Percentiles rank a stretch among this genome's conserved stretches.
phyloP scores from a whole-genome alignment of 768 basidiomycete genomes.

The Hygrophorus pudorinus region DNA sequence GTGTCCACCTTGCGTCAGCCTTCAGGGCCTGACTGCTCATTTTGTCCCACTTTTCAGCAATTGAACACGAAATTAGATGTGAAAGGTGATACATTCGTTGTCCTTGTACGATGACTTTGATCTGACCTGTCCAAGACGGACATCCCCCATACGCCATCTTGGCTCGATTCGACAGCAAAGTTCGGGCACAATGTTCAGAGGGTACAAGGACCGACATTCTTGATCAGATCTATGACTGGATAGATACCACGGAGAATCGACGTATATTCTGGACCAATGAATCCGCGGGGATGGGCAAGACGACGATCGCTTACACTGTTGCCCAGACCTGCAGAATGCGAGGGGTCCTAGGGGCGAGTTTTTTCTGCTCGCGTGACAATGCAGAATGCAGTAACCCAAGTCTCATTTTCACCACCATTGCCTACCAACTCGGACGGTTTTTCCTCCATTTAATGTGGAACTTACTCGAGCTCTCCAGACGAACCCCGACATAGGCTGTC shows the following conservation, averaged over 20 bases:
- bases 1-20: background rate
- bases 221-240: constrained; percentile 1
- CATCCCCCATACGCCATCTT: constrained; percentile 1
- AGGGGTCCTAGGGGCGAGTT: constrained; percentile 19
- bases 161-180: constrained; percentile 1
- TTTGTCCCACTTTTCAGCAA: background rate
- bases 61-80: background rate
- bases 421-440: constrained; percentile 17
- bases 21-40: background rate
- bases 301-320: constrained; percentile 16
- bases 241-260: background rate
- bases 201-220: background rate
- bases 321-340: constrained; percentile 11
- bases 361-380: constrained; percentile 24
- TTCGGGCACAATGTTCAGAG: background rate
- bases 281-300: constrained; percentile 18
- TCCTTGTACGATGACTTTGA: background rate
- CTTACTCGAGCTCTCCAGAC: constrained; percentile 6
- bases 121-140: background rate
- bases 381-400: constrained; percentile 13
- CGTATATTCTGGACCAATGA: constrained; percentile 15
- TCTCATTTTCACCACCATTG: constrained; percentile 20
- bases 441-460: background rate
- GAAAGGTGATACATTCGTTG: background rate
- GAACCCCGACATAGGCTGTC: constrained; percentile 11